Conservation (phyloP, 2,329 filamentous ascomycete genomes). For the Sphaerulina vaccinii region DNA sequence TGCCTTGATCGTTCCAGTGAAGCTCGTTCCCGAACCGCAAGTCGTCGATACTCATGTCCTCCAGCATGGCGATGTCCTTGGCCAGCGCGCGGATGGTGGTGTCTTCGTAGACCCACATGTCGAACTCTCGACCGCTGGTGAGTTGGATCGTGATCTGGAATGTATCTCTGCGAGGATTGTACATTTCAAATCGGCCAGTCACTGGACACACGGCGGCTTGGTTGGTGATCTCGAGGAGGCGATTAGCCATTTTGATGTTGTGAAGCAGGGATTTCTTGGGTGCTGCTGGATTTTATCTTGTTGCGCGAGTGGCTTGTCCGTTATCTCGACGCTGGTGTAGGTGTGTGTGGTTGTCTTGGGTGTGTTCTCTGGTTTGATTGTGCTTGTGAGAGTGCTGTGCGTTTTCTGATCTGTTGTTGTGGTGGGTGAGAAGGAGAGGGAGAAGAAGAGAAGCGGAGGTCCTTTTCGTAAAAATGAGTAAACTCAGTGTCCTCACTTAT, state of each 20-base stretch:
- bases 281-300: no score
- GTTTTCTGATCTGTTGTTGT: no score
- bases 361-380: no score
- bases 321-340: no score
- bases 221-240: neutral
- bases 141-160: neutral
- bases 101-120: neutral
- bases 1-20: neutral
- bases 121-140: neutral
- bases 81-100: neutral
- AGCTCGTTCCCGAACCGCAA: neutral
- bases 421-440: no score
- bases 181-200: neutral
- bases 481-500: no score
- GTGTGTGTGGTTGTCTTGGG: no score
- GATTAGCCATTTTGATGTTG: neutral
- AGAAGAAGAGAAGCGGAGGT: no score
- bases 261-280: no score
- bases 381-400: no score
- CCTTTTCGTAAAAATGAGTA: no score
- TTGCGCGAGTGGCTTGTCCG: no score
- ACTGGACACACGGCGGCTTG: neutral
- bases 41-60: neutral
- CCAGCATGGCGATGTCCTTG: neutral
- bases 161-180: neutral